Evolutionary conservation across 495 filamentous ascomycete genomes (phyloP).

Genomic region (Pseudoneurospora amorphoporcata): DNA sequence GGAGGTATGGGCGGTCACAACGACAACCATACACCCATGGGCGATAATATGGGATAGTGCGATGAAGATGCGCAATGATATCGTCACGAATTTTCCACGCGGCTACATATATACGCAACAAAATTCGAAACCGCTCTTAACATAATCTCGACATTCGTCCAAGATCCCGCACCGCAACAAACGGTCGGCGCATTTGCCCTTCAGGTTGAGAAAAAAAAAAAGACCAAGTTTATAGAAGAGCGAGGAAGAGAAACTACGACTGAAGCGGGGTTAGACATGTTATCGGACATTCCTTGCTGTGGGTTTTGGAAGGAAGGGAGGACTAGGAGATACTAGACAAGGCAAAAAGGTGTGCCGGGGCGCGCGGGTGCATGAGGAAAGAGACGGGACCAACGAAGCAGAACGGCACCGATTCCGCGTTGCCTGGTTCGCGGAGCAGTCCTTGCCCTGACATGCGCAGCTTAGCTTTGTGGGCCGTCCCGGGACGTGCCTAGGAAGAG

Average conservation of each 20-base stretch:
- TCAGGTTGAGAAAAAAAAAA: not conserved
- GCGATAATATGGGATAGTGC: constrained; percentile 5
- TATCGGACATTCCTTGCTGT: not conserved
- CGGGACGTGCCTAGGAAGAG: not conserved
- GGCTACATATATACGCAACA: not conserved
- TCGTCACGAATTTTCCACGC: not conserved
- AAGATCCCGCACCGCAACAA: not conserved
- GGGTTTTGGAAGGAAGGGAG: not conserved
- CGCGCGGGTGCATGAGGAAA: not conserved
- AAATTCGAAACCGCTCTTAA: not conserved
- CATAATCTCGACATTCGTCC: not conserved
- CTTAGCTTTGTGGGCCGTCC: not conserved
- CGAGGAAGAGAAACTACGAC: not conserved
- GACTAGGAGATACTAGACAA: not conserved
- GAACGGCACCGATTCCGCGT: not conserved
- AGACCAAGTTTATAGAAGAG: not conserved
- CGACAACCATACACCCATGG: not conserved
- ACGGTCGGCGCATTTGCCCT: not conserved
- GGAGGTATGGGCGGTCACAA: not conserved
- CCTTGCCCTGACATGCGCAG: not conserved
- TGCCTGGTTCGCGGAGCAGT: not conserved
- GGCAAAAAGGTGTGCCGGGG: not conserved
- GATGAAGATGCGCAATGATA: not conserved
- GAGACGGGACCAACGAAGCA: not conserved
- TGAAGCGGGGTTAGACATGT: not conserved